Evolutionary conservation across 2,329 filamentous ascomycete genomes (phyloP), one percentile per base, ranked within the genome.

Genomic region (Ophiognomonia clavigignenti-juglandacearum): DNA sequence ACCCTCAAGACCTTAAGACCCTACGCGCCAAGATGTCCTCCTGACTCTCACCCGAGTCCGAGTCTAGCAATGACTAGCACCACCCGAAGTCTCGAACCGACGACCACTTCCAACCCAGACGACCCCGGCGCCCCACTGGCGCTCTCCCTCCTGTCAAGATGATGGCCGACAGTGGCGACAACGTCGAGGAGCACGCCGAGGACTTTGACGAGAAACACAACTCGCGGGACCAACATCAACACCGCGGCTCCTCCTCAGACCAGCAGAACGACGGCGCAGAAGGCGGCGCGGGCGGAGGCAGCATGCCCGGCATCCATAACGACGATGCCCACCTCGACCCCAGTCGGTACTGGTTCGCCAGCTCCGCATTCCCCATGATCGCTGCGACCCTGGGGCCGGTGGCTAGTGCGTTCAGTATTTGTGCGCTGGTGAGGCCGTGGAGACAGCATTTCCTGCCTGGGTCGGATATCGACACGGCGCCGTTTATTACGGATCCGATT

Each of bases 381-480:
- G 88, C 90, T 2, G 90, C 88, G 27, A 89, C 90, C 0, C 77
- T 93, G 3, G 89, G 88, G 1, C 91, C 91, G 0, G 78, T 95
- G 9, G 91, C 91, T 3, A 95, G 91, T 48, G 83, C 93, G 24
- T 86, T 93, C 65, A 92, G 86, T 48, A 89, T 96, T 49, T 89
- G 86, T 52, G 88, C 90, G 7, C 73, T 96, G n/a, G 87, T 88
- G 1, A 83, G 82, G 23, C 80, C 80, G 19, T 96, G 90, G 91
- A 75, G 87, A 51, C 78, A 84, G 61, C 70, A 71, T 40, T 66
- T 78, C 5, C 61, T 64, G 1, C 71, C 74, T 0, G 69, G 70
- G 0, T 68, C 74, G 5, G 61, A 73, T 2, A 59, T 76, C 6
- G 67, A 75, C 9, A 59, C 69, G 2, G 82, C 79, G 0, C 27